Evolutionary conservation across 2,329 filamentous ascomycete species (phyloP).

Genomic region (Botryosphaeria agaves): DNA sequence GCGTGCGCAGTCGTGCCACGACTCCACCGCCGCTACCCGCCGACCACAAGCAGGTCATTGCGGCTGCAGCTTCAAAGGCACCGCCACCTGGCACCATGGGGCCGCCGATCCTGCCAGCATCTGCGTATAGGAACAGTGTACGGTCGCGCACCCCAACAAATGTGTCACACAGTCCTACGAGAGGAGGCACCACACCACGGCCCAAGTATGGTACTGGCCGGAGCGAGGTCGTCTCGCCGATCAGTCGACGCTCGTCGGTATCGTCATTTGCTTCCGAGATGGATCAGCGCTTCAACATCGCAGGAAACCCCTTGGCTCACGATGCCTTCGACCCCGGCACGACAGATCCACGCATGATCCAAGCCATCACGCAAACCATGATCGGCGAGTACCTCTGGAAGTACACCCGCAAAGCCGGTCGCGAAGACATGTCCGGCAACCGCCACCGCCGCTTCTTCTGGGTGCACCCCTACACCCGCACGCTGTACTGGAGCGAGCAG

Average conservation of each 20-base stretch:
- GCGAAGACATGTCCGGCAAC: slow-evolving; percentile 73
- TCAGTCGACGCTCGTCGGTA: slow-evolving; percentile 62
- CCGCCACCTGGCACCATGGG: slow-evolving; percentile 47
- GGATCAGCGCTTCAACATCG: slow-evolving; percentile 75
- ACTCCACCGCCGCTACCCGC: slow-evolving; percentile 55
- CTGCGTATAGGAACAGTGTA: slow-evolving; percentile 37
- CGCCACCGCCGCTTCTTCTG: slow-evolving; percentile 94
- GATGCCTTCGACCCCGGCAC: slow-evolving; percentile 44
- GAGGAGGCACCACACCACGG: slow-evolving; percentile 40
- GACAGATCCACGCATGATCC: slow-evolving; percentile 95
- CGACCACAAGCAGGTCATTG: slow-evolving; percentile 73
- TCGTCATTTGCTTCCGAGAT: slow-evolving; percentile 93
- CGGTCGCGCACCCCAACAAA: slow-evolving; percentile 17
- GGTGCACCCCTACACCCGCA: slow-evolving; percentile 95
- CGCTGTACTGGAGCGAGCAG: slow-evolving; percentile 87
- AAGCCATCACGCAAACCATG: slow-evolving; percentile 98
- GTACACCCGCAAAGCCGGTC: slow-evolving; percentile 88
- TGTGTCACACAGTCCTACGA: slow-evolving; percentile 1
- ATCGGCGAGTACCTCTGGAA: slow-evolving; percentile 99
- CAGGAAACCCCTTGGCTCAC: slow-evolving; percentile 36
- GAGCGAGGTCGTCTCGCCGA: slow-evolving; percentile 29
- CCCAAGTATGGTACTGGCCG: slow-evolving; percentile 27
- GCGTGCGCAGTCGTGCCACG: slow-evolving; percentile 35
- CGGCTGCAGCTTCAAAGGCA: slow-evolving; percentile 51
- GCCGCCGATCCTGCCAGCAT: slow-evolving; percentile 69